Evolutionary conservation across 2,329 filamentous ascomycete species (phyloP), one percentile per base, ranked within the genome.

Genomic region (Botrytis pseudocinerea): DNA sequence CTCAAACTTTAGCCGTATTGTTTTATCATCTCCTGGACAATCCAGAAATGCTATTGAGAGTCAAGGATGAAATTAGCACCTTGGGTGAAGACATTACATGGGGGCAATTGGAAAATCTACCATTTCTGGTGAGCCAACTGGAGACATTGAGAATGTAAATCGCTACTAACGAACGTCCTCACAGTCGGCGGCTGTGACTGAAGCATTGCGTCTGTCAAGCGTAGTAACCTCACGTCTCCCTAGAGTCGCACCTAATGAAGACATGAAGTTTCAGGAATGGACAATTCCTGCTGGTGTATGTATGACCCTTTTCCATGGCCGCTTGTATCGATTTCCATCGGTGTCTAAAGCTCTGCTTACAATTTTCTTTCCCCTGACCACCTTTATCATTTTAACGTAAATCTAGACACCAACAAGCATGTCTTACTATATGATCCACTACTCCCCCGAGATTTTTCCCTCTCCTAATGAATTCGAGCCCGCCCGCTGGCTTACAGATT

Each of bases 1-100:
- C 78, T 22, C 79, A 79, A 75, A 77, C 80, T 0, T 76, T 85
- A 22, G 74, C 79, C 2, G 74, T 82, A 7, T 76, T 80, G 8
- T 78, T 80, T 14, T 85, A 80, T 76, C 74, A 83, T 78, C 75
- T 85, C 2, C 80, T 83, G n/a, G 73, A 77, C 16, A 78, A 82
- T 28, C 81, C 82, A 0, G 4, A 73, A 0, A 78, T 82, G 8
- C 74, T 82, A 0, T 28, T 69, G 2, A 78, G 74, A 10, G 74
- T 86, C 8, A 79, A 77, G 16, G 73, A 76, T 2, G 84, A 86
- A 74, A 38, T 72, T n/a, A n/a, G 25, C 38, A 44, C 48, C 14
- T 22, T 68, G 18, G 61, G 18, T 54, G 51, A 57, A 16, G 51
- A 72, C 10, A 68, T 68, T n/a, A 72, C 70, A 9, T 68, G 62